Conservation (phyloP, 495 filamentous ascomycete genomes). For the Penicillium subrubescens region DNA sequence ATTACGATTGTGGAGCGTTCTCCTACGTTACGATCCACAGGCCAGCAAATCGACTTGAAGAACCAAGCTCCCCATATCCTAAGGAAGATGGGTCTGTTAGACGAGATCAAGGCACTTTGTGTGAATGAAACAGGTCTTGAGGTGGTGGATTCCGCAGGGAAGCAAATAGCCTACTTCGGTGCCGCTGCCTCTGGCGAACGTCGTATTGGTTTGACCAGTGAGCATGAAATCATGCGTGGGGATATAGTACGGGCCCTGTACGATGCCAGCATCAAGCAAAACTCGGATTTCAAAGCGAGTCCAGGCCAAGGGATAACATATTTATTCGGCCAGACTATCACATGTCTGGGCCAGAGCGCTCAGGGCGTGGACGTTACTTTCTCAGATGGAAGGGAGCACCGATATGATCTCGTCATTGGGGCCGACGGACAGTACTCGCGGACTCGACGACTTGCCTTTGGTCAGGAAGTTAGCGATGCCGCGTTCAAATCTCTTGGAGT, state of each 20-base stretch:
- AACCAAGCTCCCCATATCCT: slow-evolving; percentile 3
- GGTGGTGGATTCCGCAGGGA: slow-evolving; percentile 6
- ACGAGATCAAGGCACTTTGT: not conserved
- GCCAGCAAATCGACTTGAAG: slow-evolving; percentile 8
- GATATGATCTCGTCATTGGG: slow-evolving; percentile 52
- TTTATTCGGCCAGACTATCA: slow-evolving; percentile 32
- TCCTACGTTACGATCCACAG: not conserved
- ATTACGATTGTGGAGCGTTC: slow-evolving; percentile 11
- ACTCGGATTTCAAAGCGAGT: slow-evolving; percentile 3
- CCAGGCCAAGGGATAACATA: slow-evolving; percentile 19
- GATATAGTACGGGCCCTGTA: slow-evolving; percentile 41
- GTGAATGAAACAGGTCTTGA: slow-evolving; percentile 9
- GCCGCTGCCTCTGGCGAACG: slow-evolving; percentile 19
- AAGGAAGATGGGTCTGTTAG: slow-evolving; percentile 7
- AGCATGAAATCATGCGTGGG: slow-evolving; percentile 52
- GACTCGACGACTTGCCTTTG: slow-evolving; percentile 37
- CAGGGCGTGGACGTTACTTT: slow-evolving; percentile 38
- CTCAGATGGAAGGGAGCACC: slow-evolving; percentile 30
- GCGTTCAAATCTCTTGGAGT: slow-evolving; percentile 28
- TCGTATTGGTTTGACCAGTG: slow-evolving; percentile 37
- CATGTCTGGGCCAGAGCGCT: slow-evolving; percentile 16
- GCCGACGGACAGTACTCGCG: slow-evolving; percentile 52
- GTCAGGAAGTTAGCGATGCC: slow-evolving; percentile 16
- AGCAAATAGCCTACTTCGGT: slow-evolving; percentile 4
- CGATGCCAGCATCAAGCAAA: slow-evolving; percentile 27